phyloP scores from a whole-genome alignment of 1,139 yeast species.

The Geotrichum europaeum region DNA sequence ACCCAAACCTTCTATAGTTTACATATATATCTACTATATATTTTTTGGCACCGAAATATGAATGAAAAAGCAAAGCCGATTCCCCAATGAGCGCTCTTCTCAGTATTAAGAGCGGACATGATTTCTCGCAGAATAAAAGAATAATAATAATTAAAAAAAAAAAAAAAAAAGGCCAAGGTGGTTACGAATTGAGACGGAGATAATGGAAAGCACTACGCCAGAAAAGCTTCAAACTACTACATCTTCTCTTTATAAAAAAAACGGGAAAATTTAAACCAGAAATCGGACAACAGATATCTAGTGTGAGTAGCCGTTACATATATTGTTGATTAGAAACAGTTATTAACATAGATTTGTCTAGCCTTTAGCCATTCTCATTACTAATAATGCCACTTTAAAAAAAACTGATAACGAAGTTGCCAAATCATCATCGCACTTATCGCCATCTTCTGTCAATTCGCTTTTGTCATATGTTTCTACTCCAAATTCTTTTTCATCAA shows the following conservation, averaged over 20 bases:
- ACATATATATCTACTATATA: no score
- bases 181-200: no score
- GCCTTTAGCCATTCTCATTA: neutral
- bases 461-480: neutral
- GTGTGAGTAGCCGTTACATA: neutral
- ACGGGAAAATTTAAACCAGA: neutral
- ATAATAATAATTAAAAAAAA: no score
- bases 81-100: no score
- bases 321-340: neutral
- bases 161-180: no score
- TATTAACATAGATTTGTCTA: no score
- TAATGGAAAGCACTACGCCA: no score
- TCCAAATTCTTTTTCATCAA: neutral
- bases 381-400: neutral
- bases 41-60: no score
- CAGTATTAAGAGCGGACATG: no score
- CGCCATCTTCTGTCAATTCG: neutral
- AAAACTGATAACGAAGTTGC: neutral
- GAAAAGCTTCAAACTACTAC: neutral
- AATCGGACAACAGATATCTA: neutral
- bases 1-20: no score
- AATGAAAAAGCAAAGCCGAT: no score
- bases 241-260: neutral
- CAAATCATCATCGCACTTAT: neutral
- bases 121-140: no score